These are phyloP conservation scores for Podosphaera xanthii DNA, from an alignment of 2,329 filamentous ascomycete genomes.

Conservation along the genomic window DNA sequence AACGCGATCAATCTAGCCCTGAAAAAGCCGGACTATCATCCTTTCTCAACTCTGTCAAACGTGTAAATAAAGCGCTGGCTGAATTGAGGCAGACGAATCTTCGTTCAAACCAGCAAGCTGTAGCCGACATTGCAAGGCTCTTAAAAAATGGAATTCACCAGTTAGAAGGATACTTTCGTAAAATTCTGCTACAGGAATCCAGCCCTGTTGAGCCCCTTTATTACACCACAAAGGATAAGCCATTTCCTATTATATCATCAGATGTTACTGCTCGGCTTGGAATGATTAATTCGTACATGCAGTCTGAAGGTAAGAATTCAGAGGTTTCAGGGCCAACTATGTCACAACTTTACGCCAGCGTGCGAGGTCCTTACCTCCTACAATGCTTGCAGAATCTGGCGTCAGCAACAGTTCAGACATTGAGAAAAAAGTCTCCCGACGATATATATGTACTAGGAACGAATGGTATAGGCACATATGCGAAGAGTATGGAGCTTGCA, in stretches of 20 bases:
- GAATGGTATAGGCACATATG: conserved; percentile 79
- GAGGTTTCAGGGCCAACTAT: conserved; percentile 35
- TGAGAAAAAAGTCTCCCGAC: conserved; percentile 56
- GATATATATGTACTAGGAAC: conserved; percentile 72
- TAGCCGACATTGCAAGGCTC: conserved; percentile 54
- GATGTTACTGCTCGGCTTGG: conserved; percentile 56
- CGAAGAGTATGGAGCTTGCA: conserved; percentile 65
- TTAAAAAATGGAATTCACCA: conserved; percentile 61
- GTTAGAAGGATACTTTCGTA: conserved; percentile 65
- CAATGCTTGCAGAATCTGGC: conserved; percentile 67
- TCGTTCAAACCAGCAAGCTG: conserved; percentile 73
- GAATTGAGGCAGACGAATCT: conserved; percentile 82
- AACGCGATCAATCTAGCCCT: conserved; percentile 26
- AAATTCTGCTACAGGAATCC: conserved; percentile 55
- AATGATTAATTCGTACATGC: conserved; percentile 58
- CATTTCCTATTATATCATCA: conserved; percentile 60
- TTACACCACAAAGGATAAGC: conserved; percentile 70
- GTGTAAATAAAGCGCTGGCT: conserved; percentile 60
- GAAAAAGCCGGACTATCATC: conserved; percentile 59
- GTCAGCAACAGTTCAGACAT: conserved; percentile 61
- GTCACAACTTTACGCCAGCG: conserved; percentile 65
- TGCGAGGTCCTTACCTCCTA: conserved; percentile 70
- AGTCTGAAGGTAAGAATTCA: conserved; percentile 29
- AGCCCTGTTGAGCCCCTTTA: conserved; percentile 70
- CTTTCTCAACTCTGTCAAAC: conserved; percentile 76